Evolutionary conservation across 352 stramenopile genomes (phyloP).

Genomic region (Lagenidium sp.): DNA sequence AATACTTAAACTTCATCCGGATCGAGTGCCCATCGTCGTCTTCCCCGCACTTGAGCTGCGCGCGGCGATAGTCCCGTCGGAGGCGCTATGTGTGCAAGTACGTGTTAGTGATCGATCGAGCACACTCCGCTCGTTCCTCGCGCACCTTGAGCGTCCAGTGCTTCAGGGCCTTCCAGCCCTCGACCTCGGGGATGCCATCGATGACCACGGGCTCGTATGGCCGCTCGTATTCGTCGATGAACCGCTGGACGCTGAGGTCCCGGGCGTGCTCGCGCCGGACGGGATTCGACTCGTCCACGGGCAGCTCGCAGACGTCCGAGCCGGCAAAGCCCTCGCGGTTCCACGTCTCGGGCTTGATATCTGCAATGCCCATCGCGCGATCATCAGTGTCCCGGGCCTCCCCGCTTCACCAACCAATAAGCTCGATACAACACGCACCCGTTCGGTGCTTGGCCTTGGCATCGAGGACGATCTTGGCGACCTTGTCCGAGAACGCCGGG

Average conservation of each 20-base stretch:
- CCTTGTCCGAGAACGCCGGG: conserved; percentile 37
- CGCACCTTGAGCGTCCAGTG: conserved; percentile 70
- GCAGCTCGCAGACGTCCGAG: conserved; percentile 72
- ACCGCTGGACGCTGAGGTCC: conserved; percentile 69
- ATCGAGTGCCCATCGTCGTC: conserved; percentile 72
- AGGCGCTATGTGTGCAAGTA: conserved; percentile 21
- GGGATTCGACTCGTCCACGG: conserved; percentile 48
- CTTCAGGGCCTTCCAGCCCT: conserved; percentile 55
- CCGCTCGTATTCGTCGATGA: conserved; percentile 82
- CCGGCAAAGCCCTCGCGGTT: conserved; percentile 71
- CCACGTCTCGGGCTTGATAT: conserved; percentile 60
- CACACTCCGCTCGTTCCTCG: background rate
- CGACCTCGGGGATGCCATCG: conserved; percentile 66
- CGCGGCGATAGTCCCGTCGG: conserved; percentile 68
- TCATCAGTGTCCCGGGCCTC: background rate
- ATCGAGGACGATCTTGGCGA: conserved; percentile 32
- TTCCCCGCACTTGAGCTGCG: conserved; percentile 73
- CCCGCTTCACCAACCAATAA: background rate
- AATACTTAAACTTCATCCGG: conserved; percentile 81
- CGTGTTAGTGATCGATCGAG: background rate
- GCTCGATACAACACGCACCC: conserved; percentile 22
- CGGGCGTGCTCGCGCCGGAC: conserved; percentile 68
- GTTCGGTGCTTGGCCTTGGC: conserved; percentile 70
- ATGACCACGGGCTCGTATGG: conserved; percentile 72
- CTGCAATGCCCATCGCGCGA: conserved; percentile 5